Evolutionary conservation across 2,329 filamentous ascomycete species (phyloP).

Genomic region (Colletotrichum sp.): DNA sequence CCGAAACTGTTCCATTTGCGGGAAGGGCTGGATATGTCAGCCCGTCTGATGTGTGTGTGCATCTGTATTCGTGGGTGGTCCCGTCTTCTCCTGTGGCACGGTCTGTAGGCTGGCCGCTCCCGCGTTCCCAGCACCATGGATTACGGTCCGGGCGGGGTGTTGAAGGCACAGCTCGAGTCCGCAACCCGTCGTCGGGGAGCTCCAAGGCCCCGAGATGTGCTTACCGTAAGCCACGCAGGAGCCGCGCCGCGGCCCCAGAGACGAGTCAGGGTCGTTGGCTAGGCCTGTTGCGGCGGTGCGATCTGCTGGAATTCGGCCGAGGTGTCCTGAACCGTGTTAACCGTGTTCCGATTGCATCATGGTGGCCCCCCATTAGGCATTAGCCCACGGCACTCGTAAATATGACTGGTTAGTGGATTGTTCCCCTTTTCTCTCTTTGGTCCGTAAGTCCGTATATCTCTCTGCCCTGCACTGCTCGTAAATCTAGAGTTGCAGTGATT

Average conservation of each 20-base stretch:
- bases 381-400: background rate
- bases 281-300: background rate
- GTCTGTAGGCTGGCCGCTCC: background rate
- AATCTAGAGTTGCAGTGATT: conserved; percentile 3
- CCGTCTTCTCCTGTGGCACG: background rate
- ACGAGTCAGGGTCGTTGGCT: background rate
- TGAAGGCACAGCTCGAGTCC: background rate
- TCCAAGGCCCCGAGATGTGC: background rate
- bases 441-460: background rate
- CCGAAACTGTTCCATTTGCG: background rate
- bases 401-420: background rate
- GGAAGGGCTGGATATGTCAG: background rate
- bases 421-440: background rate
- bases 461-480: background rate
- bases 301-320: background rate
- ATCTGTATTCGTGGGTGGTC: background rate
- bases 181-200: background rate
- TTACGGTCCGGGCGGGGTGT: background rate
- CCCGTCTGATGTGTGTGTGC: background rate
- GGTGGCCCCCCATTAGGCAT: background rate
- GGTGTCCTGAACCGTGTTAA: background rate
- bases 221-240: background rate
- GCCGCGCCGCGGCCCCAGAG: background rate
- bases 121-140: background rate
- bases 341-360: conserved; percentile 8